Base-by-base conservation (phyloP, 129 eudicot genomes). In the Ambrosia trifida region DNA sequence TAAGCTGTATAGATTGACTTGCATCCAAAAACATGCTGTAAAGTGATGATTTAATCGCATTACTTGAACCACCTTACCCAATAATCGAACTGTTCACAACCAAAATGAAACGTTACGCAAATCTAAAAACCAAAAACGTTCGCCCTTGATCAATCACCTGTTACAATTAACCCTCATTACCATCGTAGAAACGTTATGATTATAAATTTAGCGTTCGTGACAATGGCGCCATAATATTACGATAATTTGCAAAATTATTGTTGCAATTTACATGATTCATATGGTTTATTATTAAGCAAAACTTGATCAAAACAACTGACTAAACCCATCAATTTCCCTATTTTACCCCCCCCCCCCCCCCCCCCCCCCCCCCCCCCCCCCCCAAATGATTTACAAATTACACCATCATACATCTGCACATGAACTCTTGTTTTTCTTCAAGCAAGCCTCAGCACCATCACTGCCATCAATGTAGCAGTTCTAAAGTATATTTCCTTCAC, bases 391-490 rank as follows among this genome's bases (percentile, higher is more conserved):
- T 58, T 61, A 71, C 12, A 40, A 70, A 63, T 69, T 77, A 78
- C 82, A 78, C 56, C 70, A 69, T 50, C 45, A 69, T 70, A 69
- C 77, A 70, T 70, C 60, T 70, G 57, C 51, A 78, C 72, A 78
- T 35, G 11, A 41, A 20, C 64, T 11, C 40, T 53, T 28, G 43
- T 33, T 35, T 10, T 61, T 54, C 72, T 78, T 91, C 83, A 89
- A 7, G 88, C 95, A 78, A 92, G 75, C 81, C 91, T 89, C 74
- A 87, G 44, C 54, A 87, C 82, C 58, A 76, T 71, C 50, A 93
- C 83, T 11, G 81, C 96, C 89, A 89, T 80, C 74, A 87, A 79
- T 5, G 98, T 69, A 1, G 77, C 90, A 17, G 80, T 90, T 76
- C 95, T 78, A 53, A 89, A 85, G 76, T 63, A 85, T 40, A 93